Percentiles rank a stretch among this genome's conserved stretches.
These are phyloP conservation scores for Melampsora medusae DNA, from an alignment of 1,284 basidiomycete species.

Conservation along the genomic window DNA sequence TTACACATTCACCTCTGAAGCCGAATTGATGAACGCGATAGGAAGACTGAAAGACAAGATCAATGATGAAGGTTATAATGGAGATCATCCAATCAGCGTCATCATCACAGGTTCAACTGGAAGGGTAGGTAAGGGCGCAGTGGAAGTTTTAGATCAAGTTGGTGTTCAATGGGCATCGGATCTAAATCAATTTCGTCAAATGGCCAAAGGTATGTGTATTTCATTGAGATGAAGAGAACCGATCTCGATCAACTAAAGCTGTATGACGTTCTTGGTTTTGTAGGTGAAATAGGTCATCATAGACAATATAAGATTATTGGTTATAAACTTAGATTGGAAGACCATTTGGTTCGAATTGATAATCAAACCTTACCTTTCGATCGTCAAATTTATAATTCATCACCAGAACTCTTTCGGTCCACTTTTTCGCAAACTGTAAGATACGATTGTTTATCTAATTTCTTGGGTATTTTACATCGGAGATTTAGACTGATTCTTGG, in stretches of 20 bases:
- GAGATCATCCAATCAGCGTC: constrained; percentile 68
- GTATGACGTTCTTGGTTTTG: not conserved
- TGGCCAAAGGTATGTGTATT: constrained; percentile 1
- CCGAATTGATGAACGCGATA: constrained; percentile 64
- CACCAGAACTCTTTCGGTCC: constrained; percentile 67
- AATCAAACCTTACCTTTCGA: constrained; percentile 59
- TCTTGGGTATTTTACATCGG: constrained; percentile 41
- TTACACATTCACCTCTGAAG: constrained; percentile 67
- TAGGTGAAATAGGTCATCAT: not conserved
- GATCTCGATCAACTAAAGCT: not conserved
- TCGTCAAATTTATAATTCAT: constrained; percentile 68
- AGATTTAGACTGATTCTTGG: not conserved
- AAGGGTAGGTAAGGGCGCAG: constrained; percentile 72
- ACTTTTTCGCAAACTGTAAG: constrained; percentile 68
- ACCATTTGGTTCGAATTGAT: constrained; percentile 22
- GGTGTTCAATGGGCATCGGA: constrained; percentile 63
- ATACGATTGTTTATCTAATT: not conserved
- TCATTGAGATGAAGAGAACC: too few species aligned
- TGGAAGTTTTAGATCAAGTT: constrained; percentile 69
- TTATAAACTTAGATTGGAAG: constrained; percentile 20
- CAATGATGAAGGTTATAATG: constrained; percentile 65
- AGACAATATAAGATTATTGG: constrained; percentile 32
- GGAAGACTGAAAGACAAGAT: constrained; percentile 65
- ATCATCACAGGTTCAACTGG: constrained; percentile 73
- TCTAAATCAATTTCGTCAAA: constrained; percentile 62